Conservation (phyloP, 75 land plant genomes). For the Sequoiadendron giganteum region DNA sequence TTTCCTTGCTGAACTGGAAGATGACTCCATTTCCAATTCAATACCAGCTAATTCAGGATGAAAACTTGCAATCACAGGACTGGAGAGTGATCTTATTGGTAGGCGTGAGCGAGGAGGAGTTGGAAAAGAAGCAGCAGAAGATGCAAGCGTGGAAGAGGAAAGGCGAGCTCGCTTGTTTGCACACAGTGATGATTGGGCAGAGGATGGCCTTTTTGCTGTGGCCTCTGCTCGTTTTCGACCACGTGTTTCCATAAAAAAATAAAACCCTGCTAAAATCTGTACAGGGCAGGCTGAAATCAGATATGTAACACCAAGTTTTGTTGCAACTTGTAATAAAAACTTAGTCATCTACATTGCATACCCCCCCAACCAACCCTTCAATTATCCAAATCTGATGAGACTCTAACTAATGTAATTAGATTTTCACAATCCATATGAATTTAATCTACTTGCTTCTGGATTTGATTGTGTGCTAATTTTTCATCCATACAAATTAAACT, state of each 20-base stretch:
- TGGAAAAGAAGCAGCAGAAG: conserved; percentile 12
- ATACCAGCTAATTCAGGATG: conserved; percentile 11
- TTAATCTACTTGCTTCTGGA: too few species aligned
- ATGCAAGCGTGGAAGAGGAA: conserved; percentile 23
- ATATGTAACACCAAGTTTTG: background rate
- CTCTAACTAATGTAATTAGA: too few species aligned
- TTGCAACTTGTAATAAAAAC: background rate
- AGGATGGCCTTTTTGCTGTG: conserved; percentile 33
- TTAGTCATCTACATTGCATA: background rate
- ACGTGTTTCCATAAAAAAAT: conserved; percentile 48
- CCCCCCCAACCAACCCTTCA: background rate
- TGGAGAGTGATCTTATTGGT: conserved; percentile 6
- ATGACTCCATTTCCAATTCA: conserved; percentile 35
- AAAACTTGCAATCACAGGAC: background rate
- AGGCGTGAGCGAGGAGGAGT: background rate
- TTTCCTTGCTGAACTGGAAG: conserved; percentile 23
- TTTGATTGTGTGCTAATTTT: too few species aligned
- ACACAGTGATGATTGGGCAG: conserved; percentile 12
- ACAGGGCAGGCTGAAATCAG: conserved; percentile 9
- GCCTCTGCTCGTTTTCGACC: conserved; percentile 56
- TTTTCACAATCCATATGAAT: too few species aligned
- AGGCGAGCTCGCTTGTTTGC: conserved; percentile 62
- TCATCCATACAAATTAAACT: background rate
- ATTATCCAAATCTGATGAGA: background rate
- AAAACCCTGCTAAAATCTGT: background rate